These are phyloP conservation scores for Plantago rigida DNA, from an alignment of 305 asterid genomes.

Conservation along the genomic window DNA sequence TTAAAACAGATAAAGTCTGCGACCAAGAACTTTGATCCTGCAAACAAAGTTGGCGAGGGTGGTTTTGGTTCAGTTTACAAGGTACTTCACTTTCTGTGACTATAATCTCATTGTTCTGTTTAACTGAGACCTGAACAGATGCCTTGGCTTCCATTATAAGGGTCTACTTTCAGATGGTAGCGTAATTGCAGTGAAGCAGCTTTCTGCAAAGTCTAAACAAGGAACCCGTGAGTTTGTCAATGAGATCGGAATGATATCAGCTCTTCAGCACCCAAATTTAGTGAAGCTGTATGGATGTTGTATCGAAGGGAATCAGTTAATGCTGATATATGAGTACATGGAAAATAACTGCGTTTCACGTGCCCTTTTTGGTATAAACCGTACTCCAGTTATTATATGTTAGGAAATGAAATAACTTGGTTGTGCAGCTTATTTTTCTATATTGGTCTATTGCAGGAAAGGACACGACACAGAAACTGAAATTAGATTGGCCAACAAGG, in stretches of 20 bases:
- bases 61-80: slow-evolving; percentile 89
- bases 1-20: slow-evolving; percentile 67
- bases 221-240: slow-evolving; percentile 81
- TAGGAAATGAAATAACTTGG: not conserved
- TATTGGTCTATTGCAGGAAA: slow-evolving; percentile 36
- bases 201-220: slow-evolving; percentile 80
- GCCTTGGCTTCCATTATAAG: slow-evolving; percentile 29
- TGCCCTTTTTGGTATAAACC: slow-evolving; percentile 67
- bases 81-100: slow-evolving; percentile 35
- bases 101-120: not conserved
- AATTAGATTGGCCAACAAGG: slow-evolving; percentile 76
- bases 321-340: slow-evolving; percentile 75
- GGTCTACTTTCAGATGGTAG: slow-evolving; percentile 81
- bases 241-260: slow-evolving; percentile 84
- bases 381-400: not conserved
- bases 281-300: slow-evolving; percentile 90
- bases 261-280: slow-evolving; percentile 65
- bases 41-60: slow-evolving; percentile 87
- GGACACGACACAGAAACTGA: slow-evolving; percentile 35
- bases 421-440: slow-evolving; percentile 9
- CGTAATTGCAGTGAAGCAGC: slow-evolving; percentile 57
- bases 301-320: slow-evolving; percentile 71
- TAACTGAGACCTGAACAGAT: not conserved
- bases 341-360: slow-evolving; percentile 77
- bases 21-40: slow-evolving; percentile 57